phyloP scores from a whole-genome alignment of 768 basidiomycete species.

The Daedaleopsis sinensis region DNA sequence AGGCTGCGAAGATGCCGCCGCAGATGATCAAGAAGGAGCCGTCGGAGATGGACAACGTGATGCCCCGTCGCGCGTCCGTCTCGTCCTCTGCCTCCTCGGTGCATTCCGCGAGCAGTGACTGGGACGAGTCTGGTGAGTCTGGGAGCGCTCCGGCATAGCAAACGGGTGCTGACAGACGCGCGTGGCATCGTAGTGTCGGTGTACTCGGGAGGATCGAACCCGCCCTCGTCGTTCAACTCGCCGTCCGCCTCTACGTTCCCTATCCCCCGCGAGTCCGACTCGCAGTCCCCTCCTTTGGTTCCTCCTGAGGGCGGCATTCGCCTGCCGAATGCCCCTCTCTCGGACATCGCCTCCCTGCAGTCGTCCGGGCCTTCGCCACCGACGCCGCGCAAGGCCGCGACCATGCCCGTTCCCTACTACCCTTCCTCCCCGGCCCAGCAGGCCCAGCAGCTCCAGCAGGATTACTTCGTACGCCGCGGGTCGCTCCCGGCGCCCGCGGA shows the following conservation, averaged over 20 bases:
- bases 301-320: constrained; percentile 63
- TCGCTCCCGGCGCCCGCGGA: constrained; percentile 25
- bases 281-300: constrained; percentile 36
- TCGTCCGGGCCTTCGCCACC: constrained; percentile 20
- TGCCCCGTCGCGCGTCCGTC: constrained; percentile 62
- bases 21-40: constrained; percentile 67
- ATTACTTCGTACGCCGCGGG: constrained; percentile 30
- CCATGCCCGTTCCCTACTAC: constrained; percentile 30
- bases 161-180: constrained; percentile 30
- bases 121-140: constrained; percentile 76
- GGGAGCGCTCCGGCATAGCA: neutral
- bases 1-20: constrained; percentile 36
- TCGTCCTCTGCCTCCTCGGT: constrained; percentile 60
- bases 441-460: constrained; percentile 17
- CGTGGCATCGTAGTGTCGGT: constrained; percentile 34
- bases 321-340: constrained; percentile 71
- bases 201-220: constrained; percentile 61
- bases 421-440: constrained; percentile 17
- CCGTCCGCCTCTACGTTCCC: constrained; percentile 44
- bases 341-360: constrained; percentile 62
- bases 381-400: constrained; percentile 33
- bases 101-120: constrained; percentile 70
- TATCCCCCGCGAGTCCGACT: constrained; percentile 52
- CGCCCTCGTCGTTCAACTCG: constrained; percentile 54
- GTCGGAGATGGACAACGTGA: constrained; percentile 35